Evolutionary conservation across 1,284 basidiomycete genomes (phyloP), one percentile per base, ranked within the genome.

Genomic region (Rhizopogon hawkerae): DNA sequence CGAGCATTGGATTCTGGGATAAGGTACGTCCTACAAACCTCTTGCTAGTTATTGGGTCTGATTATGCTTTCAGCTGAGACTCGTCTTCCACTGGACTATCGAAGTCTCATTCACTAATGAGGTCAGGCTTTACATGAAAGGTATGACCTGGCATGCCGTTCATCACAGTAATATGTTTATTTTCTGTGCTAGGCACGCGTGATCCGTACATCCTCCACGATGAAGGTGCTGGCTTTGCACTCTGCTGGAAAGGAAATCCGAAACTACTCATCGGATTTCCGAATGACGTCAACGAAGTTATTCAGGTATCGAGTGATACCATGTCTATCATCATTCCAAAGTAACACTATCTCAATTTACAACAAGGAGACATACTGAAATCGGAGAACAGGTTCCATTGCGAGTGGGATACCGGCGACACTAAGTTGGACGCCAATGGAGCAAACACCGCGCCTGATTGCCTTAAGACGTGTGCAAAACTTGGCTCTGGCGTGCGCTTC

Each of bases 1-100:
- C 90, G 10, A 77, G 81, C 21, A 66, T 95, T 49, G 94, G 92
- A 1, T 97, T 97, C 66, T 98, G 95, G 95, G 94, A 98, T 59
- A 87, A 87, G 71, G 84, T 81, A 53, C 53, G 62, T 55, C 18
- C 35, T 23, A 11, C 4, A 2, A 14, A 35, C 9, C n/a, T 46
- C 18, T 23, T n/a, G 9, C 13, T 26, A n/a, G 6, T 34, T 21
- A 24, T n/a, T 50, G 11, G 43, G 39, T 45, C 39, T 55, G 16
- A 43, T 6, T 47, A 13, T 46, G 33, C 16, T 51, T 31, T 16
- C 64, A 98, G 83, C 70, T 96, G 58, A 77, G 90, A 35, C 72
- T 96, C 13, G 72, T 89, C 13, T 77, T 95, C 54, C 94, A 97
- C 61, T 94, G 93, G 83, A 81, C 74, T 35, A 64, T 89, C n/a